These are phyloP conservation scores for Fomitopsis betulina DNA, from an alignment of 1,284 basidiomycete species.

Conservation along the genomic window DNA sequence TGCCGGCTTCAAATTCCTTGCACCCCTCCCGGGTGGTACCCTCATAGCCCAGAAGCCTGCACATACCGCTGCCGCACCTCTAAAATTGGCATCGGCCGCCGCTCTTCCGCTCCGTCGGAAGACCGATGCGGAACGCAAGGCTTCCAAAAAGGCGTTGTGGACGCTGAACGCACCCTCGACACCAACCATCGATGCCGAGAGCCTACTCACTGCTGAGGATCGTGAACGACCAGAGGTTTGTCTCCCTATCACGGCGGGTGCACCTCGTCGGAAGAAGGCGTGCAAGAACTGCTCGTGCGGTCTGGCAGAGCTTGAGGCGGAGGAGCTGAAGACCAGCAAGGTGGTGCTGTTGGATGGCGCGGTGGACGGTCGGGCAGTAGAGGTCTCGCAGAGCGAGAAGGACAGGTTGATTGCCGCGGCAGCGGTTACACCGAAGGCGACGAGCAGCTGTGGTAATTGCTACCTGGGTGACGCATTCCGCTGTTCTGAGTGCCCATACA, in stretches of 20 bases:
- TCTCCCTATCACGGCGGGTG: conserved; percentile 49
- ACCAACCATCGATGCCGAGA: conserved; percentile 72
- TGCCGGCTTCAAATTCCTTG: conserved; percentile 58
- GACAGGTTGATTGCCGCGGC: conserved; percentile 61
- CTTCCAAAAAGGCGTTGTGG: conserved; percentile 79
- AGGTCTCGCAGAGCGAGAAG: conserved; percentile 62
- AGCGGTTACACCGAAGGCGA: conserved; percentile 74
- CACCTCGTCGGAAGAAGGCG: conserved; percentile 76
- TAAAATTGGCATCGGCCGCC: conserved; percentile 32
- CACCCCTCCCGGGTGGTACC: conserved; percentile 33
- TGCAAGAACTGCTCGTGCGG: conserved; percentile 96
- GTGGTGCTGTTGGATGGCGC: conserved; percentile 67
- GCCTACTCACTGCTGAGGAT: conserved; percentile 71
- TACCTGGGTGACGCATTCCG: conserved; percentile 98
- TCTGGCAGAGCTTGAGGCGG: conserved; percentile 85
- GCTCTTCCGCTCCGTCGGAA: conserved; percentile 46
- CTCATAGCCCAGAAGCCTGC: conserved; percentile 68
- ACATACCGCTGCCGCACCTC: conserved; percentile 27
- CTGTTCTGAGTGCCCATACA: conserved; percentile 93
- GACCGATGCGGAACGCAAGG: conserved; percentile 50
- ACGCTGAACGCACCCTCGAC: conserved; percentile 57
- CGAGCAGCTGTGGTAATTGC: conserved; percentile 96
- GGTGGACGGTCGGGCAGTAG: conserved; percentile 50
- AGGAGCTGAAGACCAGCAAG: conserved; percentile 59
- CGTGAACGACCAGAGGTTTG: conserved; percentile 66